A percentile compares a stretch with the other conserved stretches of the same genome.
Conservation (phyloP, 2,329 filamentous ascomycete genomes). For the Colletotrichum spinosum region DNA sequence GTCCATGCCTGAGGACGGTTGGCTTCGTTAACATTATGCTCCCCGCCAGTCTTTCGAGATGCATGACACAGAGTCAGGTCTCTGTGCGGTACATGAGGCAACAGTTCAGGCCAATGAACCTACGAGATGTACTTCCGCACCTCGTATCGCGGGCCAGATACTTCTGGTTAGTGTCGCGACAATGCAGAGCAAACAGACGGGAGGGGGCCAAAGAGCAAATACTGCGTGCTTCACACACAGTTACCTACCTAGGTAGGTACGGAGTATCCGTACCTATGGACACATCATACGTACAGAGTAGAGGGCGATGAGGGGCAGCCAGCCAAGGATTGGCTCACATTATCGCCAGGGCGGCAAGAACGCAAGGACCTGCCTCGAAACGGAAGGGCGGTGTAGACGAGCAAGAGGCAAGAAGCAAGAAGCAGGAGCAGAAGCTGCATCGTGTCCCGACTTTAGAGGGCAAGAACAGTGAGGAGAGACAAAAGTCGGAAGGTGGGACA, state of each 20-base stretch:
- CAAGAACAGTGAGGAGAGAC: too few species aligned
- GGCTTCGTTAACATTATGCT: too few species aligned
- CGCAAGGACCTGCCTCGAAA: slow-evolving; percentile 35
- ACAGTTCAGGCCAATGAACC: not conserved
- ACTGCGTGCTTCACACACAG: not conserved
- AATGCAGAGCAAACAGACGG: slow-evolving; percentile 20
- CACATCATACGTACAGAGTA: not conserved
- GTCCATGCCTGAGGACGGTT: not conserved
- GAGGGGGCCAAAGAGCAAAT: not conserved
- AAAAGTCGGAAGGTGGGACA: too few species aligned
- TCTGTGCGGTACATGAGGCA: slow-evolving; percentile 1
- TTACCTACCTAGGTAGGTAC: too few species aligned
- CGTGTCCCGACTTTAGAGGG: too few species aligned
- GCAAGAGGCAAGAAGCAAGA: slow-evolving; percentile 1
- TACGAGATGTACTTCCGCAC: too few species aligned
- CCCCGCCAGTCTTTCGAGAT: too few species aligned
- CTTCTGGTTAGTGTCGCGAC: slow-evolving; percentile 2
- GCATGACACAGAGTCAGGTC: slow-evolving; percentile 8
- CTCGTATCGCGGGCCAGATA: not conserved
- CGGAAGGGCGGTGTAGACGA: slow-evolving; percentile 33
- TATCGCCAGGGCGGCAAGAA: slow-evolving; percentile 22
- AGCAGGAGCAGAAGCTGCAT: too few species aligned
- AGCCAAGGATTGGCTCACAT: slow-evolving; percentile 16
- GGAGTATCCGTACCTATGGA: too few species aligned
- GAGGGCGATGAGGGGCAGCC: slow-evolving; percentile 19